phyloP scores from a whole-genome alignment of 768 basidiomycete species.

The Clitopilus hobsonii region DNA sequence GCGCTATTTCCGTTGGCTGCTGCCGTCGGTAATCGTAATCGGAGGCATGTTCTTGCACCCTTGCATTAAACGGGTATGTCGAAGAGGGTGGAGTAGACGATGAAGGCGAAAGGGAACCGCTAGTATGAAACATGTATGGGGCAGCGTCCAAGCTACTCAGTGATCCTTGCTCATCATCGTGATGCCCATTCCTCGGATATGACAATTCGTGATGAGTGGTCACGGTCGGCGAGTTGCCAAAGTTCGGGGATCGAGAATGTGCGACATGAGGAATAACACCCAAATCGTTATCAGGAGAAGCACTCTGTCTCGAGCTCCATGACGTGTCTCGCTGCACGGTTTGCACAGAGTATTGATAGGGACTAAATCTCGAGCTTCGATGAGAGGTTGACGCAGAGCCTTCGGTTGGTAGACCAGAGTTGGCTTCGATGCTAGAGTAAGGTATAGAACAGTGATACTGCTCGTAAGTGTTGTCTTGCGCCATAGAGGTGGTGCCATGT shows the following conservation, averaged over 20 bases:
- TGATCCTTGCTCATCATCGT: slow-evolving; percentile 54
- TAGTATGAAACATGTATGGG: slow-evolving; percentile 58
- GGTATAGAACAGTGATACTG: slow-evolving; percentile 43
- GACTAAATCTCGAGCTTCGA: slow-evolving; percentile 48
- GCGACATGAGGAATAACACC: slow-evolving; percentile 35
- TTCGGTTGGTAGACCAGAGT: slow-evolving; percentile 18
- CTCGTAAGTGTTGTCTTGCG: neutral
- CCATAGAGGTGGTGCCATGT: neutral
- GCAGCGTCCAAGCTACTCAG: slow-evolving; percentile 47
- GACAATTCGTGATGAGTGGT: slow-evolving; percentile 31
- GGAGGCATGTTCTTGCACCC: neutral
- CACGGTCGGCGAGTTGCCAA: slow-evolving; percentile 53
- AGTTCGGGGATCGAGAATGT: slow-evolving; percentile 49
- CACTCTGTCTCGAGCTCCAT: slow-evolving; percentile 30
- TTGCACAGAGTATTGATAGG: slow-evolving; percentile 39
- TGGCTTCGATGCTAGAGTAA: slow-evolving; percentile 22
- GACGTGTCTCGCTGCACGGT: slow-evolving; percentile 30
- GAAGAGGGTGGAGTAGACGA: slow-evolving; percentile 56
- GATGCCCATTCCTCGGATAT: slow-evolving; percentile 20
- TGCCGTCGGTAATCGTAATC: neutral
- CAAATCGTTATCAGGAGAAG: slow-evolving; percentile 37
- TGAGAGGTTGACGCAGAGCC: slow-evolving; percentile 25
- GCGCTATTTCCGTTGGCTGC: slow-evolving; percentile 51
- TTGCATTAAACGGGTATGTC: slow-evolving; percentile 53
- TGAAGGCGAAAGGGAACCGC: slow-evolving; percentile 70